Conservation (phyloP, 345 rosid species). For the Tarenaya hassleriana region DNA sequence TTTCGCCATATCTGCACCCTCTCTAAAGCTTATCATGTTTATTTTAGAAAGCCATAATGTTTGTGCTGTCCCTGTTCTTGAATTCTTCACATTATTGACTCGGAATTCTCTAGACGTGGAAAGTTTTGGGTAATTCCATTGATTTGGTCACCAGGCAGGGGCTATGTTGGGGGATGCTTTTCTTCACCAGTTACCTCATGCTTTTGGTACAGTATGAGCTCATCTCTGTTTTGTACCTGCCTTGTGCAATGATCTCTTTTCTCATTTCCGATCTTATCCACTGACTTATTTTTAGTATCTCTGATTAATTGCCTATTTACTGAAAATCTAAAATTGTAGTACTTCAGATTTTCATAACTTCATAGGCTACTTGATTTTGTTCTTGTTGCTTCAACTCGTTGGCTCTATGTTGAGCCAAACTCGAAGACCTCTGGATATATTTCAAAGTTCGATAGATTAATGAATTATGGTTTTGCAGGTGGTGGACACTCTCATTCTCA, state of each 20-base stretch:
- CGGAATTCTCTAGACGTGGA: too few species aligned
- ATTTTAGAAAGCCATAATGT: too few species aligned
- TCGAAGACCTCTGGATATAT: too few species aligned
- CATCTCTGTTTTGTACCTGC: background rate
- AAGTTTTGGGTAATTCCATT: slow-evolving; percentile 13
- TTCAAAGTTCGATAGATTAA: slow-evolving; percentile 1
- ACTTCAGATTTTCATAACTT: too few species aligned
- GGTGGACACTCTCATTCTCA: slow-evolving; percentile 72
- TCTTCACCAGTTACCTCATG: slow-evolving; percentile 97
- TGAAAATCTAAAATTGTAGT: too few species aligned
- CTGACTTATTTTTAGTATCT: background rate
- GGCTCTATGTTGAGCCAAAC: too few species aligned
- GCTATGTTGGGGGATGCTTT: slow-evolving; percentile 99
- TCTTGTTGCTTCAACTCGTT: background rate
- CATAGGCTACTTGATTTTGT: background rate
- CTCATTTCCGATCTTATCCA: background rate
- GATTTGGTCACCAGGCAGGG: slow-evolving; percentile 60
- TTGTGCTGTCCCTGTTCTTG: background rate
- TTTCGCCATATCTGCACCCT: slow-evolving; percentile 17
- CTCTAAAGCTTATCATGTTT: too few species aligned
- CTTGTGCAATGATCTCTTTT: slow-evolving; percentile 3
- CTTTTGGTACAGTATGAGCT: slow-evolving; percentile 63
- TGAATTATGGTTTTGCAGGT: slow-evolving; percentile 44
- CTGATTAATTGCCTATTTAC: too few species aligned
- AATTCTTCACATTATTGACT: background rate